phyloP scores from a whole-genome alignment of 148 eudicot genomes.

The Vaccinium macrocarpon region DNA sequence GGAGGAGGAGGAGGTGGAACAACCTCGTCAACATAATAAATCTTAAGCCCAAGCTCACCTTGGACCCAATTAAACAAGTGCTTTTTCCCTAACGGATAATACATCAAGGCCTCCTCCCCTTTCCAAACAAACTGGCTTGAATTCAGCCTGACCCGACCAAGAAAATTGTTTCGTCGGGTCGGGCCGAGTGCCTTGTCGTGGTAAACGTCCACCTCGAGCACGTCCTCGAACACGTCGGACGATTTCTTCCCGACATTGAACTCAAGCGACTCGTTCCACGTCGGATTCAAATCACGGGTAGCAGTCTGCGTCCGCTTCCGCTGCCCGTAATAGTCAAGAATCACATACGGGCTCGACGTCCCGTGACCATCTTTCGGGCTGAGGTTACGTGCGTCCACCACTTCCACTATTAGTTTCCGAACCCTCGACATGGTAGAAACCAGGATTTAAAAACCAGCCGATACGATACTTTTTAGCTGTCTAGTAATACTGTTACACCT shows the following conservation, averaged over 20 bases:
- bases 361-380: constrained; percentile 91
- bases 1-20: constrained; percentile 25
- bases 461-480: too few relatives aligned
- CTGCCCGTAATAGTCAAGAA: constrained; percentile 77
- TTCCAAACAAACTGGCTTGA: constrained; percentile 61
- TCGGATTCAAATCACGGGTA: constrained; percentile 56
- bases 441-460: too few relatives aligned
- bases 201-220: constrained; percentile 64
- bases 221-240: constrained; percentile 59
- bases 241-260: constrained; percentile 60
- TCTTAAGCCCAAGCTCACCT: constrained; percentile 83
- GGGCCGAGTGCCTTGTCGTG: constrained; percentile 77
- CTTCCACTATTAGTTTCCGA: constrained; percentile 67
- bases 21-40: constrained; percentile 57
- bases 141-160: constrained; percentile 62
- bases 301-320: constrained; percentile 58
- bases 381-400: constrained; percentile 70
- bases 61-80: constrained; percentile 60
- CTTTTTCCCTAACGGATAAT: constrained; percentile 69
- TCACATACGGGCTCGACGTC: constrained; percentile 72
- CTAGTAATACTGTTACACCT: too few relatives aligned
- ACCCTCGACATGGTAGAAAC: constrained; percentile 33
- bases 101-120: constrained; percentile 92
- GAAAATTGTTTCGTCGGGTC: constrained; percentile 61
- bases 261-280: constrained; percentile 73